phyloP scores from a whole-genome alignment of 1,139 yeast species.

The Candida buenavistaensis region DNA sequence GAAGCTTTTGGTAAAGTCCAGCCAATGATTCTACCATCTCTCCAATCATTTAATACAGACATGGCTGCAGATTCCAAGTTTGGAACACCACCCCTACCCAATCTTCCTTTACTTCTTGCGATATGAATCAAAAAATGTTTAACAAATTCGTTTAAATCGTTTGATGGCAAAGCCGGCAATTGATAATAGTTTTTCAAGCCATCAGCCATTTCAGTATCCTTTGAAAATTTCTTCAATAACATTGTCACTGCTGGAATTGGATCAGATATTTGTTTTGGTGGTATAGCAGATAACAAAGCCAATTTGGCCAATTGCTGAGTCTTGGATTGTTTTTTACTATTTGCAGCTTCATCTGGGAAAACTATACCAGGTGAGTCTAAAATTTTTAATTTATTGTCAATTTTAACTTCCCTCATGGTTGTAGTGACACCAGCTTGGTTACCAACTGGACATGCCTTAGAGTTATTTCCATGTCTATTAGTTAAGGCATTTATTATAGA shows the following conservation, averaged over 20 bases:
- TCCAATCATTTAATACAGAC: conserved; percentile 89
- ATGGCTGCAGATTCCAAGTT: conserved; percentile 83
- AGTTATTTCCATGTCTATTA: conserved; percentile 68
- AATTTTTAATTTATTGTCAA: conserved; percentile 84
- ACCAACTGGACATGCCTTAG: conserved; percentile 91
- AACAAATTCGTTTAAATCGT: conserved; percentile 63
- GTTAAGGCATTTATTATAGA: conserved; percentile 90
- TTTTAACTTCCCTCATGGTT: conserved; percentile 83
- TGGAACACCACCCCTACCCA: conserved; percentile 92
- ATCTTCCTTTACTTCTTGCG: conserved; percentile 89
- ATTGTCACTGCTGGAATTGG: conserved; percentile 81
- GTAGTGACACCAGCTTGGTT: conserved; percentile 98
- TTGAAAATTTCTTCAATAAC: conserved; percentile 72
- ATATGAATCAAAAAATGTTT: conserved; percentile 89
- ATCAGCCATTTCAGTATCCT: conserved; percentile 72
- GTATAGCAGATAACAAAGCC: conserved; percentile 84
- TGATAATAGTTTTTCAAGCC: conserved; percentile 71
- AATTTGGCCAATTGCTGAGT: conserved; percentile 82
- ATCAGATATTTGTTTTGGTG: conserved; percentile 83
- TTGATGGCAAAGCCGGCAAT: conserved; percentile 76
- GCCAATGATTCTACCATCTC: conserved; percentile 91
- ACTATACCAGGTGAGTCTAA: conserved; percentile 98
- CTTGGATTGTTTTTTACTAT: conserved; percentile 47
- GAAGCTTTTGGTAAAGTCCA: conserved; percentile 86
- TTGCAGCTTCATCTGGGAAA: conserved; percentile 70